phyloP scores from a whole-genome alignment of 2,329 filamentous ascomycete genomes.

The Monilinia aucupariae region DNA sequence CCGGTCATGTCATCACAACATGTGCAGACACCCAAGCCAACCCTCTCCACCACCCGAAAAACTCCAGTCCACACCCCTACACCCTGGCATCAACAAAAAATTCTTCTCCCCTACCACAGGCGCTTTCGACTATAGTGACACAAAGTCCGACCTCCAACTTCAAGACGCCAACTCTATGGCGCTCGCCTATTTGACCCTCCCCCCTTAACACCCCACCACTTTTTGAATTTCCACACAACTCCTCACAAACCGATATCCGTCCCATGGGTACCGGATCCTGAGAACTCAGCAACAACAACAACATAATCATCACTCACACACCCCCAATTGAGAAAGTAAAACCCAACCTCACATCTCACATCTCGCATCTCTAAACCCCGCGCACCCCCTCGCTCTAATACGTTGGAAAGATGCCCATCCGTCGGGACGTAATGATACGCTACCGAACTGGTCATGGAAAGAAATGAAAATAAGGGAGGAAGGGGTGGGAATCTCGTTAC shows the following conservation, averaged over 20 bases:
- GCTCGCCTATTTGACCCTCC: slow-evolving; percentile 34
- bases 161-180: slow-evolving; percentile 57
- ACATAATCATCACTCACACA: slow-evolving; percentile 54
- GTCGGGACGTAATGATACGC: too few relatives aligned
- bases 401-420: too few relatives aligned
- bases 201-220: slow-evolving; percentile 33
- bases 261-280: slow-evolving; percentile 51
- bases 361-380: slow-evolving; percentile 42
- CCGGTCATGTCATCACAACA: slow-evolving; percentile 42
- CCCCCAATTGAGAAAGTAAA: slow-evolving; percentile 55
- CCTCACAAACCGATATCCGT: slow-evolving; percentile 43
- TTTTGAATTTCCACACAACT: slow-evolving; percentile 34
- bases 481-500: slow-evolving; percentile 41
- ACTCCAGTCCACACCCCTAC: slow-evolving; percentile 23
- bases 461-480: slow-evolving; percentile 47
- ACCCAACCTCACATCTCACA: too few relatives aligned
- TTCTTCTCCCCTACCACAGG: slow-evolving; percentile 16
- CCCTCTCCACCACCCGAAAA: slow-evolving; percentile 20
- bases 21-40: slow-evolving; percentile 37
- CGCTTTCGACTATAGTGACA: slow-evolving; percentile 37
- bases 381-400: slow-evolving; percentile 51
- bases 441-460: too few relatives aligned
- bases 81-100: slow-evolving; percentile 22
- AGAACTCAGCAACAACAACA: slow-evolving; percentile 50
- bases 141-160: slow-evolving; percentile 50